Evolutionary conservation across 257 asterid species (phyloP), one percentile per base, ranked within the genome.

Genomic region (Leonotis leonurus): DNA sequence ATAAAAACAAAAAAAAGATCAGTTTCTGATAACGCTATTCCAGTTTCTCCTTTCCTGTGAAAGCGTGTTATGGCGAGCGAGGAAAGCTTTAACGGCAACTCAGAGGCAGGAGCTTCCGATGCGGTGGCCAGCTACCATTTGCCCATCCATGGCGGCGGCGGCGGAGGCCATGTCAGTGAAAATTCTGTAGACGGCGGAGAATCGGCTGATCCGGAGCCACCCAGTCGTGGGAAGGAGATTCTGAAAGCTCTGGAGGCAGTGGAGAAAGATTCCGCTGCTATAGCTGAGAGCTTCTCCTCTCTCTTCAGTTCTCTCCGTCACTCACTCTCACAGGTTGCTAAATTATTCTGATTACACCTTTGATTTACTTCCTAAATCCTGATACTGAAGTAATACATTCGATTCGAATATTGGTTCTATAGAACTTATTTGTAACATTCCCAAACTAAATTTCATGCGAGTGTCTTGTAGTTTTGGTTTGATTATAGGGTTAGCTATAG

Each of bases 181-280:
- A 21, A 20, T 32, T 25, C 60, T 20, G 59, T 21, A 8, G 22
- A 45, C 62, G 56, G 64, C 22, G 43, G 51, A 64, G 62, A 64
- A 65, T 54, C 27, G 39, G 33, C 29, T 9, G 61, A 64, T 64
- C 67, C 75, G 68, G 73, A 73, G 69, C 66, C 90, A 68, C 62
- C 64, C 8, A 74, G 66, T 48, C 66, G 74, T 11, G 62, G 86
- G 67, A 76, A 67, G 68, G 95, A 88, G 68, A 78, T 89, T n/a
- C 63, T 86, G 77, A 81, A 80, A 76, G 96, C 93, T 45, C 75
- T 92, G 41, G 85, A 79, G 74, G 76, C 85, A 37, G 86, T 86
- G 65, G 97, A 92, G 84, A 81, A 86, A 70, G 97, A 89, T 70
- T 86, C 99, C 1, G 72, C 78, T 24, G 95, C 89, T 16, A 89